A percentile compares a stretch with the other conserved stretches of the same genome.
These are phyloP conservation scores for Fusarium sp. DNA, from an alignment of 2,329 filamentous ascomycete species.

Conservation along the genomic window DNA sequence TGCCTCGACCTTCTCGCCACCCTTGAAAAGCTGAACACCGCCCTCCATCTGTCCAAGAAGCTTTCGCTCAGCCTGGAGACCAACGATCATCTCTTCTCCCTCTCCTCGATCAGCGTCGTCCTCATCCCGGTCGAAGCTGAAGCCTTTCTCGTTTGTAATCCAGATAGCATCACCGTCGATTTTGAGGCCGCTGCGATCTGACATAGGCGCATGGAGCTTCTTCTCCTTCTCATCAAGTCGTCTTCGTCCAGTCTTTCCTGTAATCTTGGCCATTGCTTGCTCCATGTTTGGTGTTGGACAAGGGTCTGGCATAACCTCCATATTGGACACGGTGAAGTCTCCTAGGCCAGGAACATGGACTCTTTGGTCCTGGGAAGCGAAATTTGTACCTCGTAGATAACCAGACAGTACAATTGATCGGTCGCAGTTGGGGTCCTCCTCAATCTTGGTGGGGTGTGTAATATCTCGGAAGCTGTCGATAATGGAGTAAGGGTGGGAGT, in stretches of 20 bases:
- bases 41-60: constrained; percentile 84
- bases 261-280: constrained; percentile 83
- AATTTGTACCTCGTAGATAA: constrained; percentile 94
- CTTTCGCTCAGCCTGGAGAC: constrained; percentile 83
- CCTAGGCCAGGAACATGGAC: constrained; percentile 94
- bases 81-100: constrained; percentile 93
- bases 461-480: constrained; percentile 96
- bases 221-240: constrained; percentile 97
- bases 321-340: constrained; percentile 83
- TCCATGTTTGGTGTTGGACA: constrained; percentile 95
- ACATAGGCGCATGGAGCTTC: constrained; percentile 96
- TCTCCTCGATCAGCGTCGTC: constrained; percentile 84
- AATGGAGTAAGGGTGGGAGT: constrained; percentile 92
- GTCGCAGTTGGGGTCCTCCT: constrained; percentile 89
- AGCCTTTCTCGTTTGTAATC: constrained; percentile 76
- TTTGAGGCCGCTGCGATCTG: constrained; percentile 93
- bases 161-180: constrained; percentile 98
- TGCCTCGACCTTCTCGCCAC: constrained; percentile 74
- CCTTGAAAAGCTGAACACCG: constrained; percentile 86
- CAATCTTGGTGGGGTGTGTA: constrained; percentile 90
- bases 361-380: constrained; percentile 83
- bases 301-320: constrained; percentile 91
- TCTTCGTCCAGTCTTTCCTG: constrained; percentile 82
- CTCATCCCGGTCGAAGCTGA: constrained; percentile 77
- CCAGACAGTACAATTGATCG: constrained; percentile 91